These are phyloP conservation scores for Tylopilus rubrobrunneus DNA, from an alignment of 768 basidiomycete genomes.

Conservation along the genomic window DNA sequence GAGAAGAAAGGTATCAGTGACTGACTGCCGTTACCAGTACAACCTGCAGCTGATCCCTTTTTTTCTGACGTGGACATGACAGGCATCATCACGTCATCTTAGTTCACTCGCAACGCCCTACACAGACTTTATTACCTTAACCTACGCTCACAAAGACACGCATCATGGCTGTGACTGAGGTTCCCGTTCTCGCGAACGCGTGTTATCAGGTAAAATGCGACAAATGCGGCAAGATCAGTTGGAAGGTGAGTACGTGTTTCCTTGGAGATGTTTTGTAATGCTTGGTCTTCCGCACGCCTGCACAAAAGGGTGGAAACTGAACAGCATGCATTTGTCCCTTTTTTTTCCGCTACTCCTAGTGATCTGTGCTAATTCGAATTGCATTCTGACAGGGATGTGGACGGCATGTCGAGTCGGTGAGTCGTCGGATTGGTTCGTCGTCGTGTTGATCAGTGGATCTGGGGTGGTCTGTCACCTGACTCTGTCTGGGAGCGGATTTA, in stretches of 20 bases:
- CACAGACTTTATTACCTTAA: slow-evolving; percentile 33
- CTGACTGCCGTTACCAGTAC: slow-evolving; percentile 3
- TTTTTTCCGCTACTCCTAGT: neutral
- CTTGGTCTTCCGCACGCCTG: slow-evolving; percentile 13
- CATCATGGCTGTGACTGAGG: slow-evolving; percentile 21
- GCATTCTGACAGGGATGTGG: slow-evolving; percentile 59
- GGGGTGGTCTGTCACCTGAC: slow-evolving; percentile 12
- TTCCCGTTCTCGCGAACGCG: slow-evolving; percentile 41
- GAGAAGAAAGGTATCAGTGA: slow-evolving; percentile 9
- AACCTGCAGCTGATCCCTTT: neutral
- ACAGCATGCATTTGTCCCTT: slow-evolving; percentile 6
- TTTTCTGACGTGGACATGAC: too few relatives aligned
- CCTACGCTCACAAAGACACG: slow-evolving; percentile 21
- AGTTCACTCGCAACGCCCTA: slow-evolving; percentile 16
- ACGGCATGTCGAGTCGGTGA: slow-evolving; percentile 58
- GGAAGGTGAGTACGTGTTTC: slow-evolving; percentile 50
- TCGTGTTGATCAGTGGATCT: slow-evolving; percentile 12
- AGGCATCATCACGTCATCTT: slow-evolving; percentile 2
- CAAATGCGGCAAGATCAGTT: slow-evolving; percentile 65
- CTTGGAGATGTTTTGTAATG: slow-evolving; percentile 23
- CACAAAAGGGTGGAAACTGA: slow-evolving; percentile 5
- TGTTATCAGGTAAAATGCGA: slow-evolving; percentile 59
- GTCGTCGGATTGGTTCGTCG: slow-evolving; percentile 25
- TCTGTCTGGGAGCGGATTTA: slow-evolving; percentile 7
- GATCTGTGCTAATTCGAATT: slow-evolving; percentile 7